phyloP scores from a whole-genome alignment of 352 stramenopile species.

The Pythium periplocum region DNA sequence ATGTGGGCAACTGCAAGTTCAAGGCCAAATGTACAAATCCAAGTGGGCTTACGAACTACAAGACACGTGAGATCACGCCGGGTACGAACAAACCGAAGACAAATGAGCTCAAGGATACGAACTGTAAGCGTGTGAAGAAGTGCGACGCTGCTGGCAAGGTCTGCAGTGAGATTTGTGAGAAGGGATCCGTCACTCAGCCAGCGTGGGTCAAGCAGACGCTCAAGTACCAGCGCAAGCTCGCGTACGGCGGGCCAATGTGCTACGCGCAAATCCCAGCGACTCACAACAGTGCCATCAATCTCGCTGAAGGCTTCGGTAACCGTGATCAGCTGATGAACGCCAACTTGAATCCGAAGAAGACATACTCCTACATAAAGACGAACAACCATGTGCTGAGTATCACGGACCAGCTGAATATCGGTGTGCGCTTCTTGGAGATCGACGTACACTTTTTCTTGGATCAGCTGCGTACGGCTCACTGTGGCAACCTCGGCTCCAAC shows the following conservation, averaged over 20 bases:
- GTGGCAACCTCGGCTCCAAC: slow-evolving; percentile 34
- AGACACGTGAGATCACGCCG: slow-evolving; percentile 18
- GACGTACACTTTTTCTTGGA: slow-evolving; percentile 63
- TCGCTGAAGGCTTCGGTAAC: slow-evolving; percentile 52
- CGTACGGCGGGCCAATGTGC: slow-evolving; percentile 33
- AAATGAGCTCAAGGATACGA: slow-evolving; percentile 22
- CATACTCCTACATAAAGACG: slow-evolving; percentile 54
- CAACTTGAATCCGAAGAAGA: slow-evolving; percentile 31
- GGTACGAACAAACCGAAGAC: slow-evolving; percentile 29
- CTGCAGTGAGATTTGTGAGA: slow-evolving; percentile 42
- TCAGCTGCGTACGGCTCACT: slow-evolving; percentile 55
- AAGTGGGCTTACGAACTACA: slow-evolving; percentile 21
- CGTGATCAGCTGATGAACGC: slow-evolving; percentile 53
- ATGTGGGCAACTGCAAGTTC: slow-evolving; percentile 21
- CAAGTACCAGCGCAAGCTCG: slow-evolving; percentile 39
- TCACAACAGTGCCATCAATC: slow-evolving; percentile 57
- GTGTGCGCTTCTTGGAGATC: slow-evolving; percentile 55
- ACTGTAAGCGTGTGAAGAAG: slow-evolving; percentile 27
- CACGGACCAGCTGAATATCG: slow-evolving; percentile 48
- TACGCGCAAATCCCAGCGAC: slow-evolving; percentile 40
- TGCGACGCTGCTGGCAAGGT: slow-evolving; percentile 29
- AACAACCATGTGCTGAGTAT: slow-evolving; percentile 64
- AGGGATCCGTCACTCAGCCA: slow-evolving; percentile 19
- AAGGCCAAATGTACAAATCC: slow-evolving; percentile 26
- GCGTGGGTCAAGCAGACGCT: slow-evolving; percentile 39